Percentiles rank a stretch among this genome's conserved stretches.
Evolutionary conservation across 129 eudicot species (phyloP).

Genomic region (Artemisia tridentata): DNA sequence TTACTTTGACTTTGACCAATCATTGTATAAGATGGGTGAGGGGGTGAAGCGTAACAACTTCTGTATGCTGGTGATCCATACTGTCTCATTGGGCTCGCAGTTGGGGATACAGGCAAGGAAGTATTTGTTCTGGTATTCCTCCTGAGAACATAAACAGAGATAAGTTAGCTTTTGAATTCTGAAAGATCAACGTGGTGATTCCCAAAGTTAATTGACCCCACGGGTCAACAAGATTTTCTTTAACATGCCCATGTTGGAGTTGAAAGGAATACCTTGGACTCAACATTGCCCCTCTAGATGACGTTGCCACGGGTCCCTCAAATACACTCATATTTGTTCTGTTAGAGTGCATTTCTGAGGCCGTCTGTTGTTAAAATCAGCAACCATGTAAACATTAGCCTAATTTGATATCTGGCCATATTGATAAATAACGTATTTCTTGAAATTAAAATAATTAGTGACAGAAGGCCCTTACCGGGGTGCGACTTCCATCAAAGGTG

Average conservation of each 20-base stretch:
- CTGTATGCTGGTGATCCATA: constrained; percentile 46
- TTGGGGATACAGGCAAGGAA: constrained; percentile 91
- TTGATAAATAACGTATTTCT: background rate
- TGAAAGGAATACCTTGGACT: constrained; percentile 58
- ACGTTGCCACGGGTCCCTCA: constrained; percentile 43
- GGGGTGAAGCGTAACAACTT: constrained; percentile 70
- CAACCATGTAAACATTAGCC: constrained; percentile 6
- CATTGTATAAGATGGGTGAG: constrained; percentile 66
- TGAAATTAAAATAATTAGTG: background rate
- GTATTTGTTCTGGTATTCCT: constrained; percentile 58
- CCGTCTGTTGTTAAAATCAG: constrained; percentile 43
- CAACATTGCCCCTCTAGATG: constrained; percentile 60
- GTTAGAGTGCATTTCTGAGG: constrained; percentile 58
- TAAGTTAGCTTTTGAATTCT: background rate
- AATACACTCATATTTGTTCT: constrained; percentile 43
- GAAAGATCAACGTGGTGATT: background rate
- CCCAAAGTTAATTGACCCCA: background rate
- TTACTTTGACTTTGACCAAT: constrained; percentile 44
- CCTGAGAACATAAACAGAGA: constrained; percentile 37
- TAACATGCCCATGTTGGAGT: background rate
- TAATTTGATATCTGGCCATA: background rate
- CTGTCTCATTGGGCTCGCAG: constrained; percentile 71
- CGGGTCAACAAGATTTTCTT: no score
- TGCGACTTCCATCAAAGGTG: constrained; percentile 84
- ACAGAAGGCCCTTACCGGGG: constrained; percentile 55